These are phyloP conservation scores for Luzula sylvatica DNA, from an alignment of 176 grass and related monocot genomes.

Conservation along the genomic window DNA sequence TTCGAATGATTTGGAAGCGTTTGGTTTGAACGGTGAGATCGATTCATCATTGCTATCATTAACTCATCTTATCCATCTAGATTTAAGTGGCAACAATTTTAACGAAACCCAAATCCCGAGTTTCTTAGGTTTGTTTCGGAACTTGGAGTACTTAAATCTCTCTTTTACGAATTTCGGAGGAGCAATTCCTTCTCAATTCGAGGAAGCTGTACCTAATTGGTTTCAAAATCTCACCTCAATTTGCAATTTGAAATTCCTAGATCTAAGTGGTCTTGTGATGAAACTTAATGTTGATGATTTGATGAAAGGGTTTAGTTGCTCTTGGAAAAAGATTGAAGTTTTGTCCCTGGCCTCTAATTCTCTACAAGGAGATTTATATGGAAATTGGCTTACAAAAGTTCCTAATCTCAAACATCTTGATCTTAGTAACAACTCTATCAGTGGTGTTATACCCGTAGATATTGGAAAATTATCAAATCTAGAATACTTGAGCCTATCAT, in stretches of 20 bases:
- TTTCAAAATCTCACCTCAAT: not conserved
- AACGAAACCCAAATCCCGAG: not conserved
- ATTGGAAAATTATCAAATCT: constrained; percentile 26
- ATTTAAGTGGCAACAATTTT: constrained; percentile 22
- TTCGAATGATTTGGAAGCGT: not conserved
- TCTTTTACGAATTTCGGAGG: not conserved
- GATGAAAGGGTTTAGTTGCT: constrained; percentile 4
- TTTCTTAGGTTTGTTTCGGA: constrained; percentile 8
- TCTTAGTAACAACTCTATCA: constrained; percentile 12
- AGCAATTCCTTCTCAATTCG: not conserved
- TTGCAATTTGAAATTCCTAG: constrained; percentile 6
- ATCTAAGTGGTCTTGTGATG: not conserved
- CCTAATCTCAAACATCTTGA: constrained; percentile 9
- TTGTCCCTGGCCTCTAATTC: not conserved
- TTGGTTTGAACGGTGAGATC: constrained; percentile 18
- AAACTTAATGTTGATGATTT: not conserved
- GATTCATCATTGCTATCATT: constrained; percentile 22
- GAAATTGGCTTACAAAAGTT: constrained; percentile 11
- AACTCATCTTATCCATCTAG: constrained; percentile 22
- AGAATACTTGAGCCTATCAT: not conserved
- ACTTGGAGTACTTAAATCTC: constrained; percentile 7
- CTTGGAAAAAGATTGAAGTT: not conserved
- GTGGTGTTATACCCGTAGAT: constrained; percentile 20
- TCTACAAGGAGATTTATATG: constrained; percentile 14
- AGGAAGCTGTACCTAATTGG: not conserved